A percentile compares a stretch with the other conserved stretches of the same genome.
Evolutionary conservation across 495 filamentous ascomycete genomes (phyloP).

Genomic region (Letharia columbiana): DNA sequence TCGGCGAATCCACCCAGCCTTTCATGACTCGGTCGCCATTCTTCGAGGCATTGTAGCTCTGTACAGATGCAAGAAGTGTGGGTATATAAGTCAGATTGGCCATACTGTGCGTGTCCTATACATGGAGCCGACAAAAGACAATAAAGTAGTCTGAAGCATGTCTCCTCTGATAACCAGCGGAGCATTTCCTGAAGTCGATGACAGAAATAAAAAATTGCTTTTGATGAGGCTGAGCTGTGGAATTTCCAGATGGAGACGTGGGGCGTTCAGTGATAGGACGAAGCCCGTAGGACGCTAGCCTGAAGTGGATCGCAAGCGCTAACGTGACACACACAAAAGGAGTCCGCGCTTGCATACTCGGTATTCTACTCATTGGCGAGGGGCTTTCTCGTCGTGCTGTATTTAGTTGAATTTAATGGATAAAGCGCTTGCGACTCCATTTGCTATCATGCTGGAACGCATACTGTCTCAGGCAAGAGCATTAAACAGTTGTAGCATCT

Average conservation of each 20-base stretch:
- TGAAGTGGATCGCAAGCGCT: background rate
- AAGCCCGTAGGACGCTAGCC: background rate
- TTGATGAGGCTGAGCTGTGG: background rate
- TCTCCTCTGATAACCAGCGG: background rate
- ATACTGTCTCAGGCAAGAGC: background rate
- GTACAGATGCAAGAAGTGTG: background rate
- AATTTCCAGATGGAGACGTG: background rate
- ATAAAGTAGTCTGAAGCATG: background rate
- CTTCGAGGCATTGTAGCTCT: background rate
- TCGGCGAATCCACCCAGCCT: constrained; percentile 24
- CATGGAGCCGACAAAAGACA: background rate
- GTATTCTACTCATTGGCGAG: background rate
- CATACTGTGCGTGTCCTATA: background rate
- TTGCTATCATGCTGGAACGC: background rate
- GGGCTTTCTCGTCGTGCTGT: background rate
- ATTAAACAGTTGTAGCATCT: background rate
- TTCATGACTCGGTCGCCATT: background rate
- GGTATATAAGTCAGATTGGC: background rate
- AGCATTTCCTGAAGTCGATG: background rate
- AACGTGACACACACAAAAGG: background rate
- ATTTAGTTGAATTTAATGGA: background rate
- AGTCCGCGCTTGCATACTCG: background rate
- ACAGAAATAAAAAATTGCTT: background rate
- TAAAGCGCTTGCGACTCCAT: background rate
- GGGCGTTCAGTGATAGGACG: background rate